Base-by-base conservation (phyloP, 2,329 filamentous ascomycete genomes). In the Phyllosticta capitalensis region DNA sequence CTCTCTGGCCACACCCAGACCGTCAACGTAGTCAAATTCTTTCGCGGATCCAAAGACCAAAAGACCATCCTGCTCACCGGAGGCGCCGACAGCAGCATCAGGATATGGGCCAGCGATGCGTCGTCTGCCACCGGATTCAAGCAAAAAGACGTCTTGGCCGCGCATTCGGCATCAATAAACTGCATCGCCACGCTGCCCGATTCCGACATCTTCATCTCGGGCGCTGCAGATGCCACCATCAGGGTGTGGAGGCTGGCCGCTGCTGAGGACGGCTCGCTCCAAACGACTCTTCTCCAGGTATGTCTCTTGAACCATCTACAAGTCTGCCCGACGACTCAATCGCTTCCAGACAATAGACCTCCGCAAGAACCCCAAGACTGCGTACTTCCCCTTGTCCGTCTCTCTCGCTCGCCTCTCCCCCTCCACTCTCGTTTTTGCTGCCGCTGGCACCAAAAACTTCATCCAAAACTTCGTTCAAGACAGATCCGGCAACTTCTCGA, bases 1-100 rank as follows among this genome's bases (percentile, higher is more conserved):
- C 77, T 97, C 33, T 80, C 80, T 38, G 90, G 90, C 0, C 94
- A 99, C 70, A 84, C 79, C 12, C 89, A 88, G 63, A 81, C 81
- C 57, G 90, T 97, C 63, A 96, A 91, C 72, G 89, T 86, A 10
- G 84, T 97, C 57, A 87, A 85, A 66, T 95, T 96, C 68, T 79
- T 92, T 58, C 82, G 83, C 52, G 71, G 72, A 30, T 74, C 76
- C 19, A 74, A 72, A 6, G 76, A 81, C 19, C 67, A 74, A 17
- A 68, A 73, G 17, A 81, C 79, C 26, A 77, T 88, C 61, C 78
- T 99, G 22, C 70, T 96, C 61, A 92, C 85, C 62, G 94, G 91
- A 49, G 87, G 89, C 28, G 87, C 91, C 60, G 92, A 97, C 76
- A 86, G 87, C 66, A 83, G 83, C 5, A 75, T 96, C 61, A 83